A percentile compares a stretch with the other conserved stretches of the same genome.
Evolutionary conservation across 345 rosid species (phyloP).

Genomic region (Populus alba): DNA sequence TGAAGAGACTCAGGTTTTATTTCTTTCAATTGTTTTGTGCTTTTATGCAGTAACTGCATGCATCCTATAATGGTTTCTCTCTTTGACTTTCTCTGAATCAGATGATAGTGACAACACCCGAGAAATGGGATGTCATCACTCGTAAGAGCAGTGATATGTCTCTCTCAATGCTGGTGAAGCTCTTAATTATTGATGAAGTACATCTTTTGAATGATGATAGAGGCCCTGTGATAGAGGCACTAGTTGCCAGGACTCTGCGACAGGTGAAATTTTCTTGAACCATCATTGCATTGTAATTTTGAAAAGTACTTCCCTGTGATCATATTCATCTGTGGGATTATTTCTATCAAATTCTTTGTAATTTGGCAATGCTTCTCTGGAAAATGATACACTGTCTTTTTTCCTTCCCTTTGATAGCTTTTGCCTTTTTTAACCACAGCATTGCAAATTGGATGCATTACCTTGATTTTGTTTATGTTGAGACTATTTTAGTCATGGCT

Average conservation of each 20-base stretch:
- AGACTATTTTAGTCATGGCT: too few relatives aligned
- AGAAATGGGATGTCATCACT: constrained; percentile 99
- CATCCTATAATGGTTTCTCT: constrained; percentile 15
- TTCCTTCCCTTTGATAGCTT: too few relatives aligned
- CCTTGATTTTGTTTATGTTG: too few relatives aligned
- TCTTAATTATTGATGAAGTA: constrained; percentile 94
- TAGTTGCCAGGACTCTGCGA: constrained; percentile 96
- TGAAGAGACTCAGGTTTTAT: constrained; percentile 86
- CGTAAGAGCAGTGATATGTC: constrained; percentile 99
- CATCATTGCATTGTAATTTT: background rate
- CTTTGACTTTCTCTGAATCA: constrained; percentile 26
- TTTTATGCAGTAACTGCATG: constrained; percentile 9
- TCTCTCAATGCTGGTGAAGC: constrained; percentile 93
- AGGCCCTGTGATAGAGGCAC: constrained; percentile 97
- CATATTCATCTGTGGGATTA: background rate
- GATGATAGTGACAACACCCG: constrained; percentile 99
- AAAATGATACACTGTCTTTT: too few relatives aligned
- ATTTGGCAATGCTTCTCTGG: too few relatives aligned
- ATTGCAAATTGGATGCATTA: too few relatives aligned
- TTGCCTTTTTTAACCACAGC: too few relatives aligned
- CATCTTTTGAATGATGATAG: constrained; percentile 98
- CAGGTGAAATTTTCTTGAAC: constrained; percentile 55
- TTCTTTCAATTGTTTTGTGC: constrained; percentile 10
- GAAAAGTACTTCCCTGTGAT: background rate
- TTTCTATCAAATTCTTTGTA: too few relatives aligned